Evolutionary conservation across 2,329 filamentous ascomycete genomes (phyloP), one percentile per base, ranked within the genome.

Genomic region (Escovopsis sp.): DNA sequence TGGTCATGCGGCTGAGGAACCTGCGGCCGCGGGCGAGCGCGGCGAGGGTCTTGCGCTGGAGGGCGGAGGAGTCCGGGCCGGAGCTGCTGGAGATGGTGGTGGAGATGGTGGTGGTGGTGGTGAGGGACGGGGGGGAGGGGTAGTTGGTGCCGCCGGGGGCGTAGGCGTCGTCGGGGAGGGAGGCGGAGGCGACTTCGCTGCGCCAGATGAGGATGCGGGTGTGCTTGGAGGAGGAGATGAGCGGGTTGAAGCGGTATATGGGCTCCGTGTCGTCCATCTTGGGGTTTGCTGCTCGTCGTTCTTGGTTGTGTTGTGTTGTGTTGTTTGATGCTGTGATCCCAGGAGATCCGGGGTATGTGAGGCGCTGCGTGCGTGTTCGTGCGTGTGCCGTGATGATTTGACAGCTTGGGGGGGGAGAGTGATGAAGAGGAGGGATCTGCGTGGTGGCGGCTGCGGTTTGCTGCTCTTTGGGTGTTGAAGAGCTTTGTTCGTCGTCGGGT

Each of bases 121-220:
- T 44, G 28, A 52, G 42, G 8, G 49, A 48, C 9, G 49, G 45
- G 11, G 54, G 44, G 13, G 49, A 51, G 16, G 44, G 45, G 5
- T 52, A 49, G 36, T 56, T 60, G 34, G 39, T 43, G 44, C 55
- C 57, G n/a, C n/a, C n/a, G n/a, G n/a, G n/a, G n/a, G n/a, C n/a
- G n/a, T n/a, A n/a, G 14, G 46, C 50, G 15, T 49, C 46, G 26
- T 47, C 48, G 10, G 39, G 38, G 16, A 33, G 35, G 27, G 51
- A 43, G 33, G 56, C 51, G 16, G 51, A 48, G 26, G 54, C 54
- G 33, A 71, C 63, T 50, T 71, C 68, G 35, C 52, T 52, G 37
- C 62, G 61, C 68, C 68, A 72, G 39, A 63, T 55, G 39, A 63
- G 50, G 42, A 71, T 66, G 48, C 60, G 58, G 33, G 54, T 48